Evolutionary conservation across 345 rosid genomes (phyloP), one percentile per base, ranked within the genome.

Genomic region (Punica granatum): DNA sequence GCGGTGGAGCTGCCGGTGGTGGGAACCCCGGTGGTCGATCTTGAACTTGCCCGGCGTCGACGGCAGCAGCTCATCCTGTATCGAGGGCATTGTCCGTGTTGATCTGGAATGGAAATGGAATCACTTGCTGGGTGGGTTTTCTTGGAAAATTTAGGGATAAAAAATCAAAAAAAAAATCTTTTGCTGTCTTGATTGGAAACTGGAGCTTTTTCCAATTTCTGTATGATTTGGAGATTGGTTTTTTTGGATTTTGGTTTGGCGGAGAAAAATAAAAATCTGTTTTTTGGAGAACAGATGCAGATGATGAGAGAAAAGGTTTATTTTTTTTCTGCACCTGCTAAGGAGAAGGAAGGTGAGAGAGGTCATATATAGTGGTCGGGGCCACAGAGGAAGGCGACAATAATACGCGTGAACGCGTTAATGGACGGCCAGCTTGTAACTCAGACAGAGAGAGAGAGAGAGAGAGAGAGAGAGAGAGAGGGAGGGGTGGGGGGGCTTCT

Each of bases 41-140:
- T 81, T 81, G 80, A 82, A 74, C 77, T 79, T 82, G 3, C 85
- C 85, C 6, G 85, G 85, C 5, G 85, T 79, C 18, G 85, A 82
- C 42, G 85, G 85, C 65, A 82, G 75, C 15, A 82, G 74, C 70
- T 82, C 85, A 4, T 79, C 85, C 64, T 82, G 75, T 33, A 79
- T 60, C 8, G 72, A 72, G 25, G 83, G 81, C 83, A 79, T 82
- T 36, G 19, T 64, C 30, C 58, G 14, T 21, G 31, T 19, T 4
- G 63, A 19, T n/a, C n/a, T n/a, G n/a, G n/a, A n/a, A n/a, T n/a
- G n/a, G n/a, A n/a, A n/a, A n/a, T n/a, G n/a, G n/a, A n/a, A n/a
- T 28, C 18, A 33, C 37, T 35, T 33, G 10, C 36, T 23, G 30
- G 16, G 16, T 10, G 30, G 42, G 48, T 28, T 64, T 66, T 66